Base-by-base conservation (phyloP, 208 protist genomes). In the Naegleria fowleri region DNA sequence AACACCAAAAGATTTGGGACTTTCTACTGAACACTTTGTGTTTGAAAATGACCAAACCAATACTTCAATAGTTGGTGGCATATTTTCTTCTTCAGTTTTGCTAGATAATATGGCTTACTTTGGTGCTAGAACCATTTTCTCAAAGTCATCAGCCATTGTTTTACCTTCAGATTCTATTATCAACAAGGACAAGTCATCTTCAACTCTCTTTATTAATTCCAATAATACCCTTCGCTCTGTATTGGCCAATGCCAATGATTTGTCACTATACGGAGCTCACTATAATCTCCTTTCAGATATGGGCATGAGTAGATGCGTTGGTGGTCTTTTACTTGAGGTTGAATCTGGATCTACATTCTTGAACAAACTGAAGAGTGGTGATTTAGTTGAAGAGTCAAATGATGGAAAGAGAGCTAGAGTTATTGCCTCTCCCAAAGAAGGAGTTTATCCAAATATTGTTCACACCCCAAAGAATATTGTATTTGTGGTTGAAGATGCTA, bases 1-100 rank as follows among this genome's bases (percentile, higher is more conserved):
- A 43, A 95, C 95, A 5, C 96, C 96, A 55, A 75, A 88, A 88
- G 96, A 98, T 92, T 95, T 98, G 93, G 93, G 95, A 83, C 93
- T 98, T 33, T 86, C 16, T 0, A 91, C 92, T 92, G 93, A 93
- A 86, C 93, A 95, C 86, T 97, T 97, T 92, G 92, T 97, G 86
- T 95, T 95, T 25, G 59, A 96, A 75, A 96, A 98, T 90, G 96
- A 95, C 79, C 96, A 98, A 92, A 97, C 94, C 91, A 98, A 97
- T 87, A 95, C 95, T 15, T 96, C 97, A 41, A 7, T 67, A 25
- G 29, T 89, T 25, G 7, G 48, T n/a, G 86, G 48, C 25, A 3
- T 67, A 40, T 41, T n/a, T 39, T 9, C n/a, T 29, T 22, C 29
- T 7, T 40, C 55, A 41, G 2, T 89, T 41, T 41, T 89, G 7